phyloP scores from a whole-genome alignment of 2,329 filamentous ascomycete species.

The Cercospora sp. region DNA sequence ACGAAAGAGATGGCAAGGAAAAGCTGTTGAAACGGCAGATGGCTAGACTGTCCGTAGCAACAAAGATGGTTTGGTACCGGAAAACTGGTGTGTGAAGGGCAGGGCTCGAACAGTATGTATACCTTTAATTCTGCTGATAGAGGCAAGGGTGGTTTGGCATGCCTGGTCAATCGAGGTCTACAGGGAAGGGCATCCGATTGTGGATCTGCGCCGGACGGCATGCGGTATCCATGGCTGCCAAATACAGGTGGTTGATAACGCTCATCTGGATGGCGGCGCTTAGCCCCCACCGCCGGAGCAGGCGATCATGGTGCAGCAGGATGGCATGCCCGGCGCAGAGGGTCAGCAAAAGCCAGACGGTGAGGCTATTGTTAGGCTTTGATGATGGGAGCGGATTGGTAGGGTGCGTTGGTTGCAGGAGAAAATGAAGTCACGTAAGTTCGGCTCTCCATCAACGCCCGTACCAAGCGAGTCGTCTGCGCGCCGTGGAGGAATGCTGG shows the following conservation, averaged over 20 bases:
- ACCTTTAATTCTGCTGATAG: slow-evolving; percentile 20
- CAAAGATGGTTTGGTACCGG: slow-evolving; percentile 14
- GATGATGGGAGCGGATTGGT: slow-evolving; percentile 18
- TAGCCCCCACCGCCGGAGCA: slow-evolving; percentile 27
- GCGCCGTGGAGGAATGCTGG: slow-evolving; percentile 16
- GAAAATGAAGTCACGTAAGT: slow-evolving; percentile 30
- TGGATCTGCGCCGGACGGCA: slow-evolving; percentile 24
- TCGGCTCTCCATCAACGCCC: slow-evolving; percentile 34
- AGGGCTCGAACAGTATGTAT: slow-evolving; percentile 30
- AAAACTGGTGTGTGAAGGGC: slow-evolving; percentile 17
- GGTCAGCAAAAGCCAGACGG: slow-evolving; percentile 21
- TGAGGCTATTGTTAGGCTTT: slow-evolving; percentile 32
- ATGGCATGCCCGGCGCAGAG: slow-evolving; percentile 19
- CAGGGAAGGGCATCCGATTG: slow-evolving; percentile 26
- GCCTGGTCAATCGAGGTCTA: slow-evolving; percentile 27
- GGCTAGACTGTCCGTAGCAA: slow-evolving; percentile 37
- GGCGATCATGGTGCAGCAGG: slow-evolving; percentile 23
- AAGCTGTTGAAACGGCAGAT: slow-evolving; percentile 34
- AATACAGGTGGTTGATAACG: slow-evolving; percentile 26
- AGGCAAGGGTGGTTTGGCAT: slow-evolving; percentile 28
- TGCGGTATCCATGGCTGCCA: slow-evolving; percentile 29
- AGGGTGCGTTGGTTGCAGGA: slow-evolving; percentile 25
- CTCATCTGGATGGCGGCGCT: slow-evolving; percentile 26
- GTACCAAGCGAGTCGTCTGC: slow-evolving; percentile 18
- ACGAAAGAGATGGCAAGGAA: slow-evolving; percentile 24